A percentile compares a stretch with the other conserved stretches of the same genome.
Evolutionary conservation across 179 eudicot genomes (phyloP).

Genomic region (Drosera spatulata): DNA sequence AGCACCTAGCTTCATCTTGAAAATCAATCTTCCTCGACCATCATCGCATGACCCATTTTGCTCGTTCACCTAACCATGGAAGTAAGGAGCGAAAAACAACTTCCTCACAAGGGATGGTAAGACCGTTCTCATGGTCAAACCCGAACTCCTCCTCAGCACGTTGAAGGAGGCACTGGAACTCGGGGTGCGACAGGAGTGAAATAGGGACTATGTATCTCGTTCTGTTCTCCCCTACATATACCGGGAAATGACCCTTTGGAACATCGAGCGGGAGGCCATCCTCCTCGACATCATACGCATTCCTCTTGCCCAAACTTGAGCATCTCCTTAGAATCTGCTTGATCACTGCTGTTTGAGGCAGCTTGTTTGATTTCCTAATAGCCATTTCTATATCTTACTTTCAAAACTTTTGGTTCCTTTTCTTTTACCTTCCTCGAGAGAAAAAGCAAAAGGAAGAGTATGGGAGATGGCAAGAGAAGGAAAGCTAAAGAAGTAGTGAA

Average conservation of each 20-base stretch:
- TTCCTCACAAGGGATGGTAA: conserved; percentile 79
- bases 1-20: no score
- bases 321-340: conserved; percentile 67
- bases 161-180: no score
- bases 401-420: background rate
- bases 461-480: no score
- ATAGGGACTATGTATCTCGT: conserved; percentile 73
- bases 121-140: conserved; percentile 51
- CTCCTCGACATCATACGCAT: conserved; percentile 18
- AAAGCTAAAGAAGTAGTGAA: no score
- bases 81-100: conserved; percentile 57
- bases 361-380: conserved; percentile 44
- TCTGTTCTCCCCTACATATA: conserved; percentile 66
- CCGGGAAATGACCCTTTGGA: conserved; percentile 61
- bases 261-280: conserved; percentile 14
- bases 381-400: conserved; percentile 23
- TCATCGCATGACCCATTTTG: background rate
- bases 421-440: no score
- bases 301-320: conserved; percentile 54
- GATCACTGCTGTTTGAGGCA: conserved; percentile 45
- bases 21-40: background rate
- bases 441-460: no score
- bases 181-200: conserved; percentile 32
- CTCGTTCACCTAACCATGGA: conserved; percentile 22
- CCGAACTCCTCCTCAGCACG: no score